Evolutionary conservation across 352 stramenopile genomes (phyloP).

Genomic region (Ophiocytium majus): DNA sequence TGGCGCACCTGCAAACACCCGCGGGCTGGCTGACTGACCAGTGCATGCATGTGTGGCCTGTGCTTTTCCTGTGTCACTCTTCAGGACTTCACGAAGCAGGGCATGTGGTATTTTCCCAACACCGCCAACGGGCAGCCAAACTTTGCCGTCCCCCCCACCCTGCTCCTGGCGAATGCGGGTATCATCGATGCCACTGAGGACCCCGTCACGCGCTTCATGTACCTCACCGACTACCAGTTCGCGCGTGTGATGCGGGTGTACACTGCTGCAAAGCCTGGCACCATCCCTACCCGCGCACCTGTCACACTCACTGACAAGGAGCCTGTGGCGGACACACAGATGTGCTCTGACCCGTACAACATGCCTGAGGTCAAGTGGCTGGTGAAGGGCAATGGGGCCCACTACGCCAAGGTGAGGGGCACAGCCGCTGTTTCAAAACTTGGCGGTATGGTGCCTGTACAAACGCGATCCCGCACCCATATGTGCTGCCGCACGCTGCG

Average conservation of each 20-base stretch:
- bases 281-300: neutral
- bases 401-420: neutral
- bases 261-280: neutral
- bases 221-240: neutral
- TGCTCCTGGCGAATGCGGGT: neutral
- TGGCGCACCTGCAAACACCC: no score
- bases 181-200: neutral
- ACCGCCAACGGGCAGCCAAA: neutral
- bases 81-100: conserved; percentile 14
- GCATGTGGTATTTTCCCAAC: neutral
- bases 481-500: no score
- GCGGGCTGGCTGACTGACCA: no score
- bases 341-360: neutral
- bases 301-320: neutral
- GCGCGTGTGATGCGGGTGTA: neutral
- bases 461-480: no score
- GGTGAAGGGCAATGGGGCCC: neutral
- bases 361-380: neutral
- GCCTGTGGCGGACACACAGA: neutral
- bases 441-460: no score
- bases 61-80: no score
- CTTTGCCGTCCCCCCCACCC: neutral
- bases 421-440: no score
- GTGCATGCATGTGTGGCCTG: no score
- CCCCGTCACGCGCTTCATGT: neutral